Conservation (phyloP, 352 stramenopile genomes). For the Globisporangium takayamanum region DNA sequence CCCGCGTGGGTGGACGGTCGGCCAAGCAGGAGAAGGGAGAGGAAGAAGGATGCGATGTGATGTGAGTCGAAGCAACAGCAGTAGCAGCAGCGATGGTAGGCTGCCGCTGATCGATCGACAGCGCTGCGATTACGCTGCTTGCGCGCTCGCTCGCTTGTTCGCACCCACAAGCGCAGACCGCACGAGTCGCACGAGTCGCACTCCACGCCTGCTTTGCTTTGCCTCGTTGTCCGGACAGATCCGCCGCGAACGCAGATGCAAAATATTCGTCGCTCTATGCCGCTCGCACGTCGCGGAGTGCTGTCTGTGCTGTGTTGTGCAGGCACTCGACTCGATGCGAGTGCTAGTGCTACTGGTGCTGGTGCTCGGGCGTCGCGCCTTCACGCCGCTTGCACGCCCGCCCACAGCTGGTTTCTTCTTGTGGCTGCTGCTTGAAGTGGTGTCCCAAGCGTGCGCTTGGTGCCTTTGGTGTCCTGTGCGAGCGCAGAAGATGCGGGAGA, state of each 20-base stretch:
- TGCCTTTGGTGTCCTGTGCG: too few relatives aligned
- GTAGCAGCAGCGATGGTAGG: too few relatives aligned
- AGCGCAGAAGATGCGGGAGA: too few relatives aligned
- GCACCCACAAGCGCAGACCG: background rate
- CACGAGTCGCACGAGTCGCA: background rate
- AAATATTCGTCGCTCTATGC: conserved; percentile 7
- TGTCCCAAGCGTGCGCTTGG: too few relatives aligned
- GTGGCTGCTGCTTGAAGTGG: too few relatives aligned
- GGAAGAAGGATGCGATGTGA: background rate
- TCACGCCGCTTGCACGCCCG: too few relatives aligned
- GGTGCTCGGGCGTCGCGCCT: too few relatives aligned
- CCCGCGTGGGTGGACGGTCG: background rate
- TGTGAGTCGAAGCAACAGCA: background rate
- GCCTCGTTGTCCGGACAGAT: background rate
- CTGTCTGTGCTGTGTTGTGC: background rate
- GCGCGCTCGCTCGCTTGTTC: background rate
- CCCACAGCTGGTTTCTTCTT: too few relatives aligned
- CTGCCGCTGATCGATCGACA: background rate
- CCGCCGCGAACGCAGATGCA: background rate
- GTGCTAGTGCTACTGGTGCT: too few relatives aligned
- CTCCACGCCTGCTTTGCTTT: background rate
- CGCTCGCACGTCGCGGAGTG: background rate
- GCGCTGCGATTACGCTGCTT: background rate
- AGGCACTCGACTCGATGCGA: background rate
- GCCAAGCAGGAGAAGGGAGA: background rate